Percentiles rank a stretch among this genome's conserved stretches.
Evolutionary conservation across 2,329 filamentous ascomycete genomes (phyloP).

Genomic region (Colletotrichum cereale): DNA sequence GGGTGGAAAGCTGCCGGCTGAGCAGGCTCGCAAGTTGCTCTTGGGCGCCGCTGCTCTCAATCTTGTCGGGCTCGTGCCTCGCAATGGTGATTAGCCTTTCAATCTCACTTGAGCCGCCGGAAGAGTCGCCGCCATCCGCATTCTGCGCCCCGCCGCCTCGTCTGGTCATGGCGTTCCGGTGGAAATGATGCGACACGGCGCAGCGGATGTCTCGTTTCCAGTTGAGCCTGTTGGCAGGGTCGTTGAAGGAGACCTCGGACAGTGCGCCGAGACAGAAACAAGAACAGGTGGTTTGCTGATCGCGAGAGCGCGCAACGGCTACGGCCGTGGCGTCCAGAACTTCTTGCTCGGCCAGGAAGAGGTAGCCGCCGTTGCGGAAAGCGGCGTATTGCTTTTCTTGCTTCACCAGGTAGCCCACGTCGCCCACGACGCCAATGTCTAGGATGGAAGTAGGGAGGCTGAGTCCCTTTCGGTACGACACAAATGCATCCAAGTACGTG

Average conservation of each 20-base stretch:
- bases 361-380: conserved; percentile 16
- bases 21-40: conserved; percentile 3
- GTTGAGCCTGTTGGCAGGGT: conserved; percentile 32
- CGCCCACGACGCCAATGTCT: conserved; percentile 53
- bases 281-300: neutral
- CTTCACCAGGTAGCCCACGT: conserved; percentile 48
- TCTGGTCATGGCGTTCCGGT: too few relatives aligned
- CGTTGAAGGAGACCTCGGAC: conserved; percentile 26
- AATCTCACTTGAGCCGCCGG: neutral
- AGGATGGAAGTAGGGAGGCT: conserved; percentile 56
- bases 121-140: too few relatives aligned
- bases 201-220: conserved; percentile 41
- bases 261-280: neutral
- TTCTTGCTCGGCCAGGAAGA: conserved; percentile 26
- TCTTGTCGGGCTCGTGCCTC: neutral
- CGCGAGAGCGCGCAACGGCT: neutral
- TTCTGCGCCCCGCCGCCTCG: too few relatives aligned
- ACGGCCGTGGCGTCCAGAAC: conserved; percentile 14
- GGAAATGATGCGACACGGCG: neutral
- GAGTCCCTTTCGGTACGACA: conserved; percentile 49
- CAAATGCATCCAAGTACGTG: conserved; percentile 55
- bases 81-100: conserved; percentile 14
- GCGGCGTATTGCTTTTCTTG: conserved; percentile 6
- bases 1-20: neutral
- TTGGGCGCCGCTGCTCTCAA: neutral